Base-by-base conservation (phyloP, 306 rosid species). In the Sicyos baderoa region DNA sequence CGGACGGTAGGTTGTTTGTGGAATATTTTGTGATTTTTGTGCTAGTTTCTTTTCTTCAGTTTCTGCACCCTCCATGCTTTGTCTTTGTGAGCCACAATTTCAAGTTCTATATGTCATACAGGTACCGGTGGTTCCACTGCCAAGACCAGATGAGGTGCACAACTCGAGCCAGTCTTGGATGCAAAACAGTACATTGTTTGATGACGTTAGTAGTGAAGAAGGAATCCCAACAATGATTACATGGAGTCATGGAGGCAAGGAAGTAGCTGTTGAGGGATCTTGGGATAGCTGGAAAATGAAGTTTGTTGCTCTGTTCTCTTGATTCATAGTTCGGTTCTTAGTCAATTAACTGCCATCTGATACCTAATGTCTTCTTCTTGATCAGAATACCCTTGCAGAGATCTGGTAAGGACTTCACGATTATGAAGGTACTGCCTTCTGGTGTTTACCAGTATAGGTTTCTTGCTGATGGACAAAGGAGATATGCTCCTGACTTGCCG, bases 221-320 rank as follows among this genome's bases (percentile, higher is more conserved):
- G 97, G 95, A 56, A 90, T 93, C 81, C 99, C 99, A 6, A 88
- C 97, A 3, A 93, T 93, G 99, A 84, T 93, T 75, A 90, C 97
- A 2, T 93, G 99, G 99, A 77, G 82, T 74, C 79, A 88, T 78
- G 96, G 81, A 63, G 99, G 96, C 51, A 90, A 86, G 73, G 91
- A 90, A 19, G 99, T 93, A 6, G 87, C 84, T 65, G 95, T 88
- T 69, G 91, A 93, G 85, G 99, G 99, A 65, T 90, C 99, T 16
- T 93, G 99, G 99, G 99, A 93, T 81, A 78, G 82, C 79, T 93
- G 99, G 99, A 90, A 83, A 79, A 76, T 86, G 65, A 90, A 95
- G 99, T 93, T 78, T 53, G 73, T 68, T 68, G 68, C 58, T 60
- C 69, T 76, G 9, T 63, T 66, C 23, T 62, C 57, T 81, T 18